A percentile compares a stretch with the other conserved stretches of the same genome.
phyloP scores from a whole-genome alignment of 1,284 basidiomycete species.

The Austropuccinia psidii region DNA sequence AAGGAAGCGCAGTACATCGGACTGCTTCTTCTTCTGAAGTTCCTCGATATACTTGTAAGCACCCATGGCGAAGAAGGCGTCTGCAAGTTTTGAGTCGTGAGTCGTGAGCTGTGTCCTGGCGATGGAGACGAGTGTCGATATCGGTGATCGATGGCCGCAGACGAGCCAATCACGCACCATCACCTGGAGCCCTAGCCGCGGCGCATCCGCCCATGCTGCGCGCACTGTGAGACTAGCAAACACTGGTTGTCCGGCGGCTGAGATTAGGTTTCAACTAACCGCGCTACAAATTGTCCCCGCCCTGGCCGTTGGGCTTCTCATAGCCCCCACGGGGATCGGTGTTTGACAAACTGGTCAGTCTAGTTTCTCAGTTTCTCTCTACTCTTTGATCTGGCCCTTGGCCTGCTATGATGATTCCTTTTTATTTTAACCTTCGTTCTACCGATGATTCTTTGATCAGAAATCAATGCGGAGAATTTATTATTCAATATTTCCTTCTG shows the following conservation, averaged over 20 bases:
- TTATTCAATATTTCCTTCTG: neutral
- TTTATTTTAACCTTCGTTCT: neutral
- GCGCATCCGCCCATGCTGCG: neutral
- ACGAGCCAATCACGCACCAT: too few species aligned
- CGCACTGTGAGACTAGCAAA: neutral
- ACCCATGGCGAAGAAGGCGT: slow-evolving; percentile 45
- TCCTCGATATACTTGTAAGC: slow-evolving; percentile 96
- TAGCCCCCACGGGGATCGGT: neutral
- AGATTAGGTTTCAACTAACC: too few species aligned
- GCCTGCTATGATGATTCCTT: slow-evolving; percentile 8
- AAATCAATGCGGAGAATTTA: neutral
- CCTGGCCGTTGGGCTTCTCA: neutral
- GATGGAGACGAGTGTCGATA: too few species aligned
- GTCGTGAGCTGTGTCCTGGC: too few species aligned
- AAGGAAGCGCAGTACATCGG: slow-evolving; percentile 83
- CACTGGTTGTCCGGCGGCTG: too few species aligned
- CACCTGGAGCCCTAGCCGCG: too few species aligned
- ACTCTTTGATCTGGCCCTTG: neutral
- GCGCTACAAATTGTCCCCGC: neutral
- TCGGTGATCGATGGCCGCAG: too few species aligned
- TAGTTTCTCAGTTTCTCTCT: neutral
- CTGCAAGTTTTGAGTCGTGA: neutral
- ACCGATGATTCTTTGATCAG: slow-evolving; percentile 7
- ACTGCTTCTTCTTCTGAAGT: slow-evolving; percentile 54
- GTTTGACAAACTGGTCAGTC: neutral